Conservation (phyloP, 768 basidiomycete genomes). For the Mycena olivaceomarginata region DNA sequence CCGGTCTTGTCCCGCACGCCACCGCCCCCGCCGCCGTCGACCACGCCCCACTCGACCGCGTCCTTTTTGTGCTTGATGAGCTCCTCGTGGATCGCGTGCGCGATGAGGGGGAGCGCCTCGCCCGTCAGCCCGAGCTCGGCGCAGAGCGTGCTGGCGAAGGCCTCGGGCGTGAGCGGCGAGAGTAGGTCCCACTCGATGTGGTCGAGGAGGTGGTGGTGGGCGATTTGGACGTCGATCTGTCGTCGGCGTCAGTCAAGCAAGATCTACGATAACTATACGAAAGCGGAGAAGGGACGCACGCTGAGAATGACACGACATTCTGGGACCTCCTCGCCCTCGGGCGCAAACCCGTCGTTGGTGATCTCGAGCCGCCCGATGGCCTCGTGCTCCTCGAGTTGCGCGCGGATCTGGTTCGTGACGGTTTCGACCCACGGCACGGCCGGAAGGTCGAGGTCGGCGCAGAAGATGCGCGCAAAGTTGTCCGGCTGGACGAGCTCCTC, state of each 20-base stretch:
- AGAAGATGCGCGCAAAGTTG: constrained; percentile 90
- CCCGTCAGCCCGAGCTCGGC: constrained; percentile 91
- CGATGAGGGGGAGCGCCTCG: constrained; percentile 91
- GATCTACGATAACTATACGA: background rate
- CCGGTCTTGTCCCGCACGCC: constrained; percentile 90
- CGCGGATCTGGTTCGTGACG: constrained; percentile 90
- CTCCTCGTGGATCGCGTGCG: constrained; percentile 97
- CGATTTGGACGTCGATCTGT: constrained; percentile 98
- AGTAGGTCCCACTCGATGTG: constrained; percentile 99
- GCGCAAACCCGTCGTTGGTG: constrained; percentile 64
- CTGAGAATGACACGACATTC: constrained; percentile 91
- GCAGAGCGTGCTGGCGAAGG: constrained; percentile 87
- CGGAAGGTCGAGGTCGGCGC: constrained; percentile 90
- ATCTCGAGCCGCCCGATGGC: constrained; percentile 88
- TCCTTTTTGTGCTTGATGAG: constrained; percentile 96
- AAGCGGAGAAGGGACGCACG: constrained; percentile 63
- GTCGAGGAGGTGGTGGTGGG: constrained; percentile 92
- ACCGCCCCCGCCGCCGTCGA: constrained; percentile 78
- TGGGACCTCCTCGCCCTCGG: constrained; percentile 69
- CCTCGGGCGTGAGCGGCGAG: constrained; percentile 92
- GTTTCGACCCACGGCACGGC: constrained; percentile 78
- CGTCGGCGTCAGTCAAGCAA: constrained; percentile 3
- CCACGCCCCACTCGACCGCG: constrained; percentile 94
- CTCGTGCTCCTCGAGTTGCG: constrained; percentile 94
- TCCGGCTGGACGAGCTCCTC: constrained; percentile 92